Conservation (phyloP, 176 grass and related monocot species). For the Olyra latifolia region DNA sequence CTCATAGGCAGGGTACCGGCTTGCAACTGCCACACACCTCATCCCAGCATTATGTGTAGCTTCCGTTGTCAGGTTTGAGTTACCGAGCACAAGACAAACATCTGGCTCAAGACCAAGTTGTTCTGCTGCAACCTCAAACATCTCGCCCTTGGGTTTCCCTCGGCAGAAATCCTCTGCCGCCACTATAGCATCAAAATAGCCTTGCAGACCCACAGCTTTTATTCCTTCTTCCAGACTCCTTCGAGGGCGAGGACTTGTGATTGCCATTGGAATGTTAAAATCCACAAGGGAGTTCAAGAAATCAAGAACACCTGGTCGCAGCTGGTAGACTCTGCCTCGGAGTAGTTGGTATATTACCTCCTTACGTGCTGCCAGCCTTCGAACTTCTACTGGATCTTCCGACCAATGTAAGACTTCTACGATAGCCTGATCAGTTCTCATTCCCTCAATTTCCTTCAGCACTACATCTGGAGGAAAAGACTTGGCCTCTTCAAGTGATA, state of each 20-base stretch:
- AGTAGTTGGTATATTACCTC: constrained; percentile 59
- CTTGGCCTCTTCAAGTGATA: constrained; percentile 66
- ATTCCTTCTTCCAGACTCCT: constrained; percentile 60
- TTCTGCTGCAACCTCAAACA: constrained; percentile 64
- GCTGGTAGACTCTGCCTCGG: constrained; percentile 35
- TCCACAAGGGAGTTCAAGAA: constrained; percentile 68
- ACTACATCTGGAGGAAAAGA: constrained; percentile 53
- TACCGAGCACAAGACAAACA: constrained; percentile 72
- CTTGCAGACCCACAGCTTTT: constrained; percentile 56
- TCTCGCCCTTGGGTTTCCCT: constrained; percentile 66
- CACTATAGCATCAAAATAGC: constrained; percentile 64
- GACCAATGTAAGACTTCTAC: constrained; percentile 75
- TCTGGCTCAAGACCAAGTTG: constrained; percentile 60
- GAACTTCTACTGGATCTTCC: constrained; percentile 48
- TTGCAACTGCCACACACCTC: constrained; percentile 75
- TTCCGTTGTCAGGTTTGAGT: constrained; percentile 51
- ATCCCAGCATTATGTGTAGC: constrained; percentile 66
- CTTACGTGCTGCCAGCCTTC: constrained; percentile 57
- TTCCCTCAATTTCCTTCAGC: constrained; percentile 65
- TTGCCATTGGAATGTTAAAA: constrained; percentile 59
- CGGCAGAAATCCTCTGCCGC: constrained; percentile 57
- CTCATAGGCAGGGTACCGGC: constrained; percentile 56
- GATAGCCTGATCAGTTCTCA: constrained; percentile 71
- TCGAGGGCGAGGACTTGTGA: constrained; percentile 35
- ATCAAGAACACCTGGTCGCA: constrained; percentile 49